Conservation (phyloP, 176 grass and related monocot species). For the Miscanthus lutarioriparius region DNA sequence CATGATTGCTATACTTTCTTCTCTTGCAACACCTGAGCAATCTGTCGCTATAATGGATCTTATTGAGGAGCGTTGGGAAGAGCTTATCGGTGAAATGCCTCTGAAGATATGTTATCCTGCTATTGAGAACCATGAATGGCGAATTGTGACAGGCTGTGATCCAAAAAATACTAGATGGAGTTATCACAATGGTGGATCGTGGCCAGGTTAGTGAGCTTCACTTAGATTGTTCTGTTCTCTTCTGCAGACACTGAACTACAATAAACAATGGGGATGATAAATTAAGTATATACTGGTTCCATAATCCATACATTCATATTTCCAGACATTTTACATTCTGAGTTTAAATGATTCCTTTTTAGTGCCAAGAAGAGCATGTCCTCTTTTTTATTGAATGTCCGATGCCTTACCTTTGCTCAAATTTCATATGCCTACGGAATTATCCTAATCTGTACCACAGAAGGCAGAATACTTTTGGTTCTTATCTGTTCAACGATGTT, state of each 20-base stretch:
- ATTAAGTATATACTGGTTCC: background rate
- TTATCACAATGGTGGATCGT: slow-evolving; percentile 76
- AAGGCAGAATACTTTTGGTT: background rate
- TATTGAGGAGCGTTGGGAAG: slow-evolving; percentile 82
- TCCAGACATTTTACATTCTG: background rate
- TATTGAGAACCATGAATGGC: slow-evolving; percentile 76
- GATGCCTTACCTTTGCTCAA: background rate
- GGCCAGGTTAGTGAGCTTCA: slow-evolving; percentile 63
- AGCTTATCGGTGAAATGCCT: slow-evolving; percentile 79
- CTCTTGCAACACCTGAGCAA: slow-evolving; percentile 73
- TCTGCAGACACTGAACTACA: background rate
- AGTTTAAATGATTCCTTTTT: background rate
- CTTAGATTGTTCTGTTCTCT: slow-evolving; percentile 6
- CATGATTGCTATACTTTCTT: slow-evolving; percentile 74
- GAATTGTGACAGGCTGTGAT: slow-evolving; percentile 65
- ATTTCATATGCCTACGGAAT: background rate
- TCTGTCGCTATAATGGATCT: slow-evolving; percentile 77
- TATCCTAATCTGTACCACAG: background rate
- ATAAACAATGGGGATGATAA: background rate
- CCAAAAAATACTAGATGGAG: slow-evolving; percentile 70
- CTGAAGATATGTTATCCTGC: slow-evolving; percentile 75
- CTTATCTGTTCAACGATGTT: background rate
- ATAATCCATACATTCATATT: background rate
- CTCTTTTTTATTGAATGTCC: background rate
- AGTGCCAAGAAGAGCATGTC: background rate